Evolutionary conservation across 164 flowering plant species (phyloP), one percentile per base, ranked within the genome.

Genomic region (Macadamia tetraphylla): DNA sequence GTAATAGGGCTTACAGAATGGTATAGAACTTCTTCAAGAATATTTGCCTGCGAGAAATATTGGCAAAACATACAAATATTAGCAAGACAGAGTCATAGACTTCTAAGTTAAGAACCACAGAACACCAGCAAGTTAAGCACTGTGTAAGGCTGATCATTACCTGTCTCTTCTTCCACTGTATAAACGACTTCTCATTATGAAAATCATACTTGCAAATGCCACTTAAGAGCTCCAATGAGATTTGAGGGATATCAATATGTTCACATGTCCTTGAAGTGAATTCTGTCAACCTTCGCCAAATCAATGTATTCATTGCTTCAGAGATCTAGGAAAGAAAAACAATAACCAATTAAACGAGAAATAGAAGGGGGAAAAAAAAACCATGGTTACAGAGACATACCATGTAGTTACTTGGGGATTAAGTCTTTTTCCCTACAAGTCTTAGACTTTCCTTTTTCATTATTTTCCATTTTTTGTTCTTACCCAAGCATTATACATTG

Each of bases 101-200:
- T n/a, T 31, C 23, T 53, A 61, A 61, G 23, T 18, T 61, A 55
- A 12, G 32, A 48, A 44, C 48, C 71, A 18, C 40, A 17, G 30
- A 55, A 17, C n/a, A 55, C 60, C 64, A 30, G 17, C 32, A 53
- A 58, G 31, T 18, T 6, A 61, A 60, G 29, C 15, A 73, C 65
- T 40, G 52, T 30, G 18, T 17, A 60, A 69, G 31, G 60, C 57
- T 32, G 56, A 61, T 48, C 63, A 48, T 62, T 60, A 90, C 98
- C 87, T 88, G 90, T 74, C 96, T 84, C 68, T 63, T 82, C 75
- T 74, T 86, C 98, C 98, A 92, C 48, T 86, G 87, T 68, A 80
- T 74, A 69, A 87, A 90, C 18, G 80, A 72, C 74, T 83, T 90
- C 67, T 79, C 85, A 73, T 62, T 81, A 3, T 44, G 76, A 80